Conservation (phyloP, 139 green algal genomes). For the Tetradesmus obliquus region DNA sequence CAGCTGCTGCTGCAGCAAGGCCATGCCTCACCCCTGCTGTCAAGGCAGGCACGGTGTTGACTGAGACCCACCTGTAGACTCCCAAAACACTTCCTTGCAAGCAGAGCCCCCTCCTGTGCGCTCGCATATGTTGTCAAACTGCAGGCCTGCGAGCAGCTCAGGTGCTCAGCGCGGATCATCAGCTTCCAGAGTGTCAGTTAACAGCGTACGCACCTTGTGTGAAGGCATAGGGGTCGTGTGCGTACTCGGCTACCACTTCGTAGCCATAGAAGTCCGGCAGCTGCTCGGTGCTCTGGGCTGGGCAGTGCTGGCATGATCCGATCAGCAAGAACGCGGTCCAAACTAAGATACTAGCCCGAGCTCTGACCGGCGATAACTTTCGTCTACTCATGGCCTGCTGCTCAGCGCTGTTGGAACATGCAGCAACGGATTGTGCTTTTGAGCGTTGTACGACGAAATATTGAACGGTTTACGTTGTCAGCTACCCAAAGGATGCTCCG, state of each 20-base stretch:
- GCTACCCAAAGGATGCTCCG: no score
- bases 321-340: conserved; percentile 18
- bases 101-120: not conserved
- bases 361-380: not conserved
- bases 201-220: conserved; percentile 72
- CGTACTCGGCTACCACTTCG: conserved; percentile 68
- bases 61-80: conserved; percentile 76
- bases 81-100: conserved; percentile 82
- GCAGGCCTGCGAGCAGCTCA: conserved; percentile 63
- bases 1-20: not conserved
- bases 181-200: not conserved
- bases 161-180: not conserved
- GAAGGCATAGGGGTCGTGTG: conserved; percentile 85
- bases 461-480: no score
- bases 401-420: not conserved
- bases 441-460: no score
- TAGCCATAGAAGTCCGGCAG: conserved; percentile 52
- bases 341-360: not conserved
- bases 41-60: not conserved
- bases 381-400: not conserved
- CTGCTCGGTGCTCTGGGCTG: conserved; percentile 2
- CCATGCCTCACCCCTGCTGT: not conserved
- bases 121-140: conserved; percentile 74
- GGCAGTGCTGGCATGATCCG: not conserved
- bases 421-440: not conserved